A percentile compares a stretch with the other conserved stretches of the same genome.
Evolutionary conservation across 257 asterid genomes (phyloP).

Genomic region (Verbena officinalis): DNA sequence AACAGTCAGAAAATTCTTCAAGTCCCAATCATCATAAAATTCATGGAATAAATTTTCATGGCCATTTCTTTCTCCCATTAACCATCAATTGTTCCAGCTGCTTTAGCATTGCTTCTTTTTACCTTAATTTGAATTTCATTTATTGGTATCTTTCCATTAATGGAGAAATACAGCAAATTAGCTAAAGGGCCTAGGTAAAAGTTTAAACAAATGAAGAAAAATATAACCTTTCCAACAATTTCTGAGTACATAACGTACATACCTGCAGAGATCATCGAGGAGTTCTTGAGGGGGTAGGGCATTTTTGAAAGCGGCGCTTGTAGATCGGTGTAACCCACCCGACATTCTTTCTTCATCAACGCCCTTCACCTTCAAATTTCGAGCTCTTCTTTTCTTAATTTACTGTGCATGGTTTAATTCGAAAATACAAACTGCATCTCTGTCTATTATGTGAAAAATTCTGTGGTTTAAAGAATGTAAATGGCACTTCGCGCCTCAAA

Average conservation of each 20-base stretch:
- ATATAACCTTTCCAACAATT: neutral
- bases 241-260: neutral
- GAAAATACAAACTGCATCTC: too few relatives aligned
- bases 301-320: constrained; percentile 64
- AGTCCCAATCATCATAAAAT: constrained; percentile 1
- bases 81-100: neutral
- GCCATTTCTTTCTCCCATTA: neutral
- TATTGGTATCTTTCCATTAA: neutral
- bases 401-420: too few relatives aligned
- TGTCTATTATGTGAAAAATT: too few relatives aligned
- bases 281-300: constrained; percentile 96
- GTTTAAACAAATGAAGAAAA: neutral
- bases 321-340: constrained; percentile 60
- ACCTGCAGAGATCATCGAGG: constrained; percentile 98
- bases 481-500: too few relatives aligned
- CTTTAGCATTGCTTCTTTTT: neutral
- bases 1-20: constrained; percentile 3
- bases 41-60: neutral
- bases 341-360: constrained; percentile 44
- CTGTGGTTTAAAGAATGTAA: too few relatives aligned
- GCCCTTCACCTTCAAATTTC: neutral
- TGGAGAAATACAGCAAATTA: constrained; percentile 8
- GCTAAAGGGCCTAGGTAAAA: constrained; percentile 3
- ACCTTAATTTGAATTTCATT: neutral
- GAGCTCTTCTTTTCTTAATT: too few relatives aligned